Conservation (phyloP, 257 asterid species). For the Solanum dulcamara region DNA sequence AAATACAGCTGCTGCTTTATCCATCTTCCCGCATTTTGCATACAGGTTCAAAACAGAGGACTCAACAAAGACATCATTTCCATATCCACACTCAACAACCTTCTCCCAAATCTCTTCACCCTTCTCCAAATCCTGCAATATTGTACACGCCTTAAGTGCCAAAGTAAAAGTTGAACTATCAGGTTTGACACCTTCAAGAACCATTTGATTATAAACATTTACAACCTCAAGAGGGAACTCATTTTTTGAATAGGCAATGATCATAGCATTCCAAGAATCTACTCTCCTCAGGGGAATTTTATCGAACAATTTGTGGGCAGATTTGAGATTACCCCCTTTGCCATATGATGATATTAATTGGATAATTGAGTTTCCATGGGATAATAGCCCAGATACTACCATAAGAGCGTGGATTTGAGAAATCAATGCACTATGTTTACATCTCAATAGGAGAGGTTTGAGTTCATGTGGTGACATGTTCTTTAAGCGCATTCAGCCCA, state of each 20-base stretch:
- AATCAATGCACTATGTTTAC: constrained; percentile 28
- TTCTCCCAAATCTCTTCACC: constrained; percentile 42
- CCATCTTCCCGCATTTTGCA: constrained; percentile 52
- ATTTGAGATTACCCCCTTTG: constrained; percentile 19
- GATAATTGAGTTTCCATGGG: constrained; percentile 16
- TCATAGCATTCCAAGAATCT: constrained; percentile 64
- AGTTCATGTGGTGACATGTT: constrained; percentile 28
- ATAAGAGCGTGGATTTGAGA: constrained; percentile 40
- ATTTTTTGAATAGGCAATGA: constrained; percentile 36
- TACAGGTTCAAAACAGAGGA: constrained; percentile 56
- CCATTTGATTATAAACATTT: constrained; percentile 29
- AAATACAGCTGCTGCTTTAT: constrained; percentile 44
- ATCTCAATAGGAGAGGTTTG: constrained; percentile 20
- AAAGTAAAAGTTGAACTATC: constrained; percentile 81
- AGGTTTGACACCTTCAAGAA: constrained; percentile 29
- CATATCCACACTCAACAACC: constrained; percentile 46
- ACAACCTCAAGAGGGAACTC: constrained; percentile 26
- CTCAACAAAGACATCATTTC: constrained; percentile 51
- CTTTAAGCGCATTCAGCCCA: constrained; percentile 19
- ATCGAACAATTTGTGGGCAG: constrained; percentile 59
- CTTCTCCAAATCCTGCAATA: constrained; percentile 32
- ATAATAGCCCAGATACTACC: constrained; percentile 39
- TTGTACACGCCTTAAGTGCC: constrained; percentile 66
- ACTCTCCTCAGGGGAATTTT: constrained; percentile 33
- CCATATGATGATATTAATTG: constrained; percentile 39